Evolutionary conservation across 768 basidiomycete species (phyloP), one percentile per base, ranked within the genome.

Genomic region (Boletus reticulatus): DNA sequence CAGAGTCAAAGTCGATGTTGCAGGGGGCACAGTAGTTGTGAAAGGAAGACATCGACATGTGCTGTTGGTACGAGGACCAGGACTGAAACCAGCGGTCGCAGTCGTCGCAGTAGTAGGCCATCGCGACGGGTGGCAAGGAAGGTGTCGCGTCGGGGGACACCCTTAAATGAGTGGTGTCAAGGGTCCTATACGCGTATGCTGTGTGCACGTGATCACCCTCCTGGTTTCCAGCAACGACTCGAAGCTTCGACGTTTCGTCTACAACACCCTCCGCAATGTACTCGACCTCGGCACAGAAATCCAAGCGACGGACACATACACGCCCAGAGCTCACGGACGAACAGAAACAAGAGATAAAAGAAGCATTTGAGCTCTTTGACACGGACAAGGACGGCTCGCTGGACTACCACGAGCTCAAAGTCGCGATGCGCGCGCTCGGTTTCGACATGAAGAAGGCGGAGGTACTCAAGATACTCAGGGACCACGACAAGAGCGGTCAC

Each of bases 381-480:
- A 92, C 94, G 43, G 97, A 99, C 81, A 97, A 98, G 78, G 97
- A 99, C 67, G 92, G 92, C 34, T 85, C 82, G 49, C 79, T 98
- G 53, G 97, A 98, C 75, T 98, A 98, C 74, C 97, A 99, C 75
- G 97, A 99, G 70, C 82, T 98, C 65, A 99, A 98, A 73, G 97
- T 99, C 66, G 94, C 96, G 49, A 95, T 99, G 92, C 83, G 97
- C 43, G 97, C 97, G 2, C 76, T 99, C 55, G 97, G 97, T 2
- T 98, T 98, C 70, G 97, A 98, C 71, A 71, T 97, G 76, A 98
- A 98, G 80, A 99, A 98, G 76, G 93, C 93, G 0, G 97, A 99
- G 72, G 95, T 99, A 42, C 76, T 99, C 62, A 98, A 98, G 72
- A 80, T 98, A 29, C 78, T 99, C 50, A 78, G 94, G 29, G 96